Percentiles rank a stretch among this genome's conserved stretches.
Conservation (phyloP, 2,329 filamentous ascomycete species). For the Penicillium sp. region DNA sequence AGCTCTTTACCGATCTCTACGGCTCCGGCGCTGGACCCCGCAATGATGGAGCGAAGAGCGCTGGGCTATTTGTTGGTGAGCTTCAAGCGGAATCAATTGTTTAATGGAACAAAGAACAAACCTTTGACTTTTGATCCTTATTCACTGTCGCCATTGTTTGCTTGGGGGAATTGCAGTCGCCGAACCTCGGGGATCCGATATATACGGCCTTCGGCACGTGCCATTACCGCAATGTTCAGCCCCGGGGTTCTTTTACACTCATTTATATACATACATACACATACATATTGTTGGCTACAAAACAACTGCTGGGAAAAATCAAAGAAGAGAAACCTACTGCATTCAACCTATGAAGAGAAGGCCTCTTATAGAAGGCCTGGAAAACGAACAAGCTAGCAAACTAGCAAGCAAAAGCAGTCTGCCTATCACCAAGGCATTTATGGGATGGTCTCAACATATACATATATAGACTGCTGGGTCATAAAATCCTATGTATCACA, state of each 20-base stretch:
- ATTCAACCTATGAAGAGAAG: no score
- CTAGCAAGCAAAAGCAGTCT: no score
- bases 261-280: background rate
- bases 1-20: constrained; percentile 75
- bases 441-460: no score
- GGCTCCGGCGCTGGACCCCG: constrained; percentile 88
- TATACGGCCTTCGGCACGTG: constrained; percentile 20
- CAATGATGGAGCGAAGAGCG: constrained; percentile 81
- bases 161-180: constrained; percentile 1
- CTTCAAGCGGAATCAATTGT: background rate
- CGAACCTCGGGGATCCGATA: constrained; percentile 18
- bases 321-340: no score
- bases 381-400: no score
- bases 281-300: background rate
- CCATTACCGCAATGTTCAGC: constrained; percentile 12
- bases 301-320: no score
- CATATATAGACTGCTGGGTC: background rate
- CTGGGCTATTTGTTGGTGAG: constrained; percentile 61
- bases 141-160: constrained; percentile 36
- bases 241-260: background rate
- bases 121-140: constrained; percentile 40
- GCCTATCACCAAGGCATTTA: no score
- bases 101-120: constrained; percentile 14
- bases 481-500: background rate
- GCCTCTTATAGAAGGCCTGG: no score